Conservation (phyloP, 257 asterid genomes). For the Petunia secreta region DNA sequence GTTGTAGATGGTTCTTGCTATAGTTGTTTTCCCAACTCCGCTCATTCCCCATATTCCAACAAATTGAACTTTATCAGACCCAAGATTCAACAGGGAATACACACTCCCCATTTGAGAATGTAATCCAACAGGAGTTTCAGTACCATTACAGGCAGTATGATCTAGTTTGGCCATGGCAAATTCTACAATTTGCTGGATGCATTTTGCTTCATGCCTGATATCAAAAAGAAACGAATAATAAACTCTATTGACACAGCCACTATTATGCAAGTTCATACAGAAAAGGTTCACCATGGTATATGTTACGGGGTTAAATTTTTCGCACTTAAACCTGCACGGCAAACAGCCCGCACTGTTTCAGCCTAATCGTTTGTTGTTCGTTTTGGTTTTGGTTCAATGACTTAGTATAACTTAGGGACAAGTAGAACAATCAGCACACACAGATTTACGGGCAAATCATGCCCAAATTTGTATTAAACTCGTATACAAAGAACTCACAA, state of each 20-base stretch:
- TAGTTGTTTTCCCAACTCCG: slow-evolving; percentile 28
- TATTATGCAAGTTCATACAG: not conserved
- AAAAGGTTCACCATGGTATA: not conserved
- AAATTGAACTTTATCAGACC: slow-evolving; percentile 23
- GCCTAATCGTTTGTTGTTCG: no score
- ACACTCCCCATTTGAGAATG: slow-evolving; percentile 14
- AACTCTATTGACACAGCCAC: not conserved
- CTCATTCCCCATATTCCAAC: slow-evolving; percentile 32
- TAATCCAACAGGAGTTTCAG: slow-evolving; percentile 23
- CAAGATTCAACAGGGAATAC: slow-evolving; percentile 26
- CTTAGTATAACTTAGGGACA: no score
- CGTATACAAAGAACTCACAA: no score
- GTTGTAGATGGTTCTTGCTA: slow-evolving; percentile 26
- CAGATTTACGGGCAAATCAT: no score
- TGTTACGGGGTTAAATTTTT: no score
- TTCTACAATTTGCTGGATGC: slow-evolving; percentile 16
- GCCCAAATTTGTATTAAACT: no score
- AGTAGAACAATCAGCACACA: no score
- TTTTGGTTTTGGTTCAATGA: no score
- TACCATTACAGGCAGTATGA: not conserved
- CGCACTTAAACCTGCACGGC: no score
- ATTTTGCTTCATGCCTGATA: slow-evolving; percentile 17
- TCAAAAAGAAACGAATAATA: not conserved
- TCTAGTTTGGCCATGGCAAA: not conserved
- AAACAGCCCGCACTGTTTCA: no score